Conservation (phyloP, 164 flowering plant species). For the Buxus sempervirens region DNA sequence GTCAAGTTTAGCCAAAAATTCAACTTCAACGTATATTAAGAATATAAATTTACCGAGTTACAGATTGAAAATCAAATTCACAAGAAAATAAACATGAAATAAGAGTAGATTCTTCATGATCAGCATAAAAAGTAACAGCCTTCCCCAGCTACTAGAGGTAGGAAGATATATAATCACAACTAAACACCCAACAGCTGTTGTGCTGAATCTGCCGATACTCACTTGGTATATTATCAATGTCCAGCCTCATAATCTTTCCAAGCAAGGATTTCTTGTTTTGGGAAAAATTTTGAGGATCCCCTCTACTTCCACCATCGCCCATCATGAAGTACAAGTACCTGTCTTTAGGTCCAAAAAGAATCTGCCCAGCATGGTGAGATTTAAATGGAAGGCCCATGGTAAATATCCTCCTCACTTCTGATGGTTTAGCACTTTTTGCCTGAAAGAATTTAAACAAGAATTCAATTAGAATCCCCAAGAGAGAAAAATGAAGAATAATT, state of each 20-base stretch:
- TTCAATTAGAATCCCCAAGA: constrained; percentile 8
- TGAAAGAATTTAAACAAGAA: constrained; percentile 22
- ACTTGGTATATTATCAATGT: constrained; percentile 76
- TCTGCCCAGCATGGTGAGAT: constrained; percentile 75
- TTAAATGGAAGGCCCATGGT: constrained; percentile 90
- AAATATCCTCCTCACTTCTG: constrained; percentile 85
- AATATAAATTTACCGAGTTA: too few species aligned
- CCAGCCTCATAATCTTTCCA: constrained; percentile 80
- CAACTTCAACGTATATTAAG: too few species aligned
- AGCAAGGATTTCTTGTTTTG: constrained; percentile 60
- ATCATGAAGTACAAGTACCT: constrained; percentile 84
- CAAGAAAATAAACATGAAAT: too few species aligned
- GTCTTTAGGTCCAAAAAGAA: constrained; percentile 82
- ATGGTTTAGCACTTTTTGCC: constrained; percentile 62
- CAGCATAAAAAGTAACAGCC: too few species aligned
- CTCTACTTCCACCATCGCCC: constrained; percentile 78
- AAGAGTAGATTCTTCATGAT: too few species aligned
- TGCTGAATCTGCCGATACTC: constrained; percentile 36
- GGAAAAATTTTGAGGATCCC: constrained; percentile 53
- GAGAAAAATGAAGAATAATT: background rate
- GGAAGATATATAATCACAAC: too few species aligned
- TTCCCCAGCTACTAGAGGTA: too few species aligned
- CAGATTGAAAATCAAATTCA: too few species aligned
- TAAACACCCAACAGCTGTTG: too few species aligned
- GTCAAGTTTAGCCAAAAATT: too few species aligned